Base-by-base conservation (phyloP, 305 asterid species). In the Withania somnifera region DNA sequence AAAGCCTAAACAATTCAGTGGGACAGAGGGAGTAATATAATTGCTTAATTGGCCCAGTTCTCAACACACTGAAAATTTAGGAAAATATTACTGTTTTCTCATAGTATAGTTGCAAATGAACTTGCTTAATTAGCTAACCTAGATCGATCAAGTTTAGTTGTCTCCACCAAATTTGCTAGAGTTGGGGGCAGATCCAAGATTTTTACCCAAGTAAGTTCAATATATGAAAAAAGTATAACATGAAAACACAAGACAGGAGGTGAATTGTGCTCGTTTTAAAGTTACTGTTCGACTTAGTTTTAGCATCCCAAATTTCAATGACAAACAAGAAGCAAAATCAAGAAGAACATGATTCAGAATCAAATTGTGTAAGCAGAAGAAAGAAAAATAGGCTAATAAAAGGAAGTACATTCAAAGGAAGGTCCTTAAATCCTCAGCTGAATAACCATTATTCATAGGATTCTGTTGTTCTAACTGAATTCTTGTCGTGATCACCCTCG, bases 401-500 rank as follows among this genome's bases (percentile, higher is more conserved):
- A 73, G 38, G 38, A 42, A 73, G 42, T 73, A 73, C 17, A 73
- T 73, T 22, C 11, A 47, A n/a, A 45, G 71, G 45, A 63, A 28
- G 22, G 71, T 30, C 10, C 42, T 63, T 13, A 28, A 28, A 3
- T 30, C 42, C 69, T 61, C 22, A 2, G 11, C 22, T 42, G 22
- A 20, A 42, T 69, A 69, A 42, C 78, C 8, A 13, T 40, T 42
- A 71, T 71, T 71, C 57, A 71, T 38, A 86, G 80, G 82, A 79
- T 84, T 82, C 82, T 38, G 87, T 36, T 36, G 75, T 32, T 82
- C 36, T 82, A 82, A 80, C 79, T 1, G 89, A 84, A 73, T 64
- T 54, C 84, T 92, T 90, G 36, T 91, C 85, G 9, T 86, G 85
- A 24, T 91, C 98, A 0, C 97, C 97, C 88, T 94, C 98, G 7